Conservation (phyloP, 169 alveolate genomes). For the Plasmodium yoelii region DNA sequence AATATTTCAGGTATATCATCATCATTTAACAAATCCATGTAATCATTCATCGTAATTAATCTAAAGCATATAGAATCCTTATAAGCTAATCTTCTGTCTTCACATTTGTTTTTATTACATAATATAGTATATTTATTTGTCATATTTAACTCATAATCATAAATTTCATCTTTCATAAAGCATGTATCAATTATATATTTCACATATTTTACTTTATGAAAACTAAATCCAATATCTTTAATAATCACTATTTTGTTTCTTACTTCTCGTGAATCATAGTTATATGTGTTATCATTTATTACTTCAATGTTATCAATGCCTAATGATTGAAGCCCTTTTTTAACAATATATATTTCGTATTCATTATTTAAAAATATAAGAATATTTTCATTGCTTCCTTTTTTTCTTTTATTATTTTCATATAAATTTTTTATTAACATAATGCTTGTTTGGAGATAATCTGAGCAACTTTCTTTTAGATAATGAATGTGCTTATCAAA, state of each 20-base stretch:
- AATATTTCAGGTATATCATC: constrained; percentile 55
- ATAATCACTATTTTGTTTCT: constrained; percentile 36
- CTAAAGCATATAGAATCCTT: constrained; percentile 50
- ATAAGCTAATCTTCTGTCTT: constrained; percentile 34
- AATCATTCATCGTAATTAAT: constrained; percentile 55
- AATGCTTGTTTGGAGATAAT: constrained; percentile 54
- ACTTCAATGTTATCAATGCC: constrained; percentile 29
- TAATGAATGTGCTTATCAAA: constrained; percentile 27
- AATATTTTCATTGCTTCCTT: constrained; percentile 35
- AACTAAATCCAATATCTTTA: constrained; percentile 22
- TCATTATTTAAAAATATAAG: constrained; percentile 70
- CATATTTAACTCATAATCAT: constrained; percentile 59
- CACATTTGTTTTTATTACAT: constrained; percentile 68
- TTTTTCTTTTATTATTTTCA: constrained; percentile 12
- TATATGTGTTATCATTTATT: constrained; percentile 26
- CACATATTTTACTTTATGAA: constrained; percentile 41
- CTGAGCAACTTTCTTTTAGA: constrained; percentile 64
- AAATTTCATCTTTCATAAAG: constrained; percentile 57
- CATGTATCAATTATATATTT: constrained; percentile 72
- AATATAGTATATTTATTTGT: constrained; percentile 47
- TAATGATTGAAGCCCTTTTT: constrained; percentile 30
- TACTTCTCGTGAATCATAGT: constrained; percentile 14
- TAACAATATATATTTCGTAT: constrained; percentile 53
- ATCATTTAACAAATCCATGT: constrained; percentile 37
- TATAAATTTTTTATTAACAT: constrained; percentile 26